These are phyloP conservation scores for Fusarium sp. DNA, from an alignment of 2,329 filamentous ascomycete species.

Conservation along the genomic window DNA sequence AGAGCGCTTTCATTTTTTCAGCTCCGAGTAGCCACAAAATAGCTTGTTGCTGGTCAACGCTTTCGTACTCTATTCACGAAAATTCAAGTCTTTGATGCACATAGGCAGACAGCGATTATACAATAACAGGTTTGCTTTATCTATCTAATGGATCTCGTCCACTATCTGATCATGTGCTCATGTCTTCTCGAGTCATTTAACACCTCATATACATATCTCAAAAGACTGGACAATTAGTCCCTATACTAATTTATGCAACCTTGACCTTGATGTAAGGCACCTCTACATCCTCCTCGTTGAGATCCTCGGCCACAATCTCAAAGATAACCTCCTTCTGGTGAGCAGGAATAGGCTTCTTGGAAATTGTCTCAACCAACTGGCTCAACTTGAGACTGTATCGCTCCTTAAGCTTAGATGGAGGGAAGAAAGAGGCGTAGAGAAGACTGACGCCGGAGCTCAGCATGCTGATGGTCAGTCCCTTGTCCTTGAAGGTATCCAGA, in stretches of 20 bases:
- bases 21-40: not conserved
- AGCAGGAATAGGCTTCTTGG: constrained; percentile 88
- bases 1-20: not conserved
- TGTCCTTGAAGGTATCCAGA: constrained; percentile 81
- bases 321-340: constrained; percentile 98
- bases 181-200: constrained; percentile 23
- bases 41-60: not conserved
- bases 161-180: constrained; percentile 30
- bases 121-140: constrained; percentile 32
- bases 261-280: constrained; percentile 96
- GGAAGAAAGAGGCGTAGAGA: constrained; percentile 94
- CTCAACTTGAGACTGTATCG: constrained; percentile 86
- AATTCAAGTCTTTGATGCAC: not conserved
- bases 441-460: constrained; percentile 97
- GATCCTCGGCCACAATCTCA: constrained; percentile 92
- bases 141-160: constrained; percentile 37
- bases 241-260: constrained; percentile 54
- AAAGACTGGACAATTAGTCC: constrained; percentile 1
- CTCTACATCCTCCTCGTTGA: constrained; percentile 92
- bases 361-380: constrained; percentile 86
- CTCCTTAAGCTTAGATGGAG: constrained; percentile 81
- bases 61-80: not conserved
- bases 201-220: constrained; percentile 23
- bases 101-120: not conserved
- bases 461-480: constrained; percentile 88